These are phyloP conservation scores for Hydnum rufescens DNA, from an alignment of 768 basidiomycete species.

Conservation along the genomic window DNA sequence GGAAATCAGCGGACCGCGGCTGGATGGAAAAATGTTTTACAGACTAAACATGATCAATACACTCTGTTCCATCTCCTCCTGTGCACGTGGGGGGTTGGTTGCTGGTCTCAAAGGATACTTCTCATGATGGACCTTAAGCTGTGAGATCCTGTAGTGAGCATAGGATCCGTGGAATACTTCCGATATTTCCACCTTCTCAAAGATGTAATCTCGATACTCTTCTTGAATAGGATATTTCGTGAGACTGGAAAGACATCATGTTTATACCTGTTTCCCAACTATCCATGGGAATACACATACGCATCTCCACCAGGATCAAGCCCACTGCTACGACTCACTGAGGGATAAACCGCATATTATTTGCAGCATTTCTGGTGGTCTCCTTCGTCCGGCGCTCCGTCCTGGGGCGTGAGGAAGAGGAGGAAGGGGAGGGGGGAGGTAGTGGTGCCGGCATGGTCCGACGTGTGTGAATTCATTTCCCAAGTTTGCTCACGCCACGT, in stretches of 20 bases:
- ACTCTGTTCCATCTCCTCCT: not conserved
- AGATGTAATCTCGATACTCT: not conserved
- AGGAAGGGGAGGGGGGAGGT: not conserved
- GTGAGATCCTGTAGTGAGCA: not conserved
- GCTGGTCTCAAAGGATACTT: not conserved
- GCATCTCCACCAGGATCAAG: not conserved
- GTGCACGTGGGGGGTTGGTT: not conserved
- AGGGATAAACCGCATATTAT: constrained; percentile 10
- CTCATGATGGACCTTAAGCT: not conserved
- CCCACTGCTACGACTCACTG: constrained; percentile 32
- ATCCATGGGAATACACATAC: no score
- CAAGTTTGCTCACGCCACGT: not conserved
- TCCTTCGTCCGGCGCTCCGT: not conserved
- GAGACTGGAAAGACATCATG: no score
- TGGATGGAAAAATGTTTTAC: not conserved
- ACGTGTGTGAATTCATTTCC: not conserved
- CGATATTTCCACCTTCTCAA: not conserved
- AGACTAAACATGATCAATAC: not conserved
- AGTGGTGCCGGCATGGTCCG: not conserved
- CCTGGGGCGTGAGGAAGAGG: not conserved
- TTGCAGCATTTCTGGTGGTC: not conserved
- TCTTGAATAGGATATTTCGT: not conserved
- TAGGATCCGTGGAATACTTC: not conserved
- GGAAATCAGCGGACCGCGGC: not conserved
- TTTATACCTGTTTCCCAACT: no score